Conservation (phyloP, 805 yeast genomes). For the Metschnikowia hibisci region DNA sequence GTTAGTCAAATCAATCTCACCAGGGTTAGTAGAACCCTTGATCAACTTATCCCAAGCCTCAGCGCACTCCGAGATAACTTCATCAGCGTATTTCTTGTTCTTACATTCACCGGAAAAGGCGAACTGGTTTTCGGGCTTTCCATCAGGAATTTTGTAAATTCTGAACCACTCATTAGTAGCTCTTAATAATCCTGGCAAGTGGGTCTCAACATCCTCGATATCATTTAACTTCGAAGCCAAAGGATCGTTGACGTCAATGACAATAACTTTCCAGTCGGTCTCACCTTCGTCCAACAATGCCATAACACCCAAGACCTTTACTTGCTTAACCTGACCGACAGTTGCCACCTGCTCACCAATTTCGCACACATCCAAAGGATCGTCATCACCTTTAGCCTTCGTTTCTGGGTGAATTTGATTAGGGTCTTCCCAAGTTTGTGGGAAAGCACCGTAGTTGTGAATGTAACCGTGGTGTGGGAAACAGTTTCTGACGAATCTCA, state of each 20-base stretch:
- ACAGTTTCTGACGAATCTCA: slow-evolving; percentile 71
- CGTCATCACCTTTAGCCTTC: slow-evolving; percentile 47
- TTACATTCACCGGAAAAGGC: slow-evolving; percentile 69
- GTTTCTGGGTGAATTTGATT: slow-evolving; percentile 44
- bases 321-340: slow-evolving; percentile 51
- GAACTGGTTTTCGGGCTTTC: slow-evolving; percentile 70
- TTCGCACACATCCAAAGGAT: slow-evolving; percentile 48
- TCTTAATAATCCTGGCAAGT: slow-evolving; percentile 67
- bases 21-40: slow-evolving; percentile 36
- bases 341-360: slow-evolving; percentile 45
- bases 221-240: slow-evolving; percentile 56
- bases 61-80: slow-evolving; percentile 36
- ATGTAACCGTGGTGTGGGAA: slow-evolving; percentile 84
- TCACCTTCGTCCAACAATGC: slow-evolving; percentile 91
- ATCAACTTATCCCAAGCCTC: slow-evolving; percentile 65
- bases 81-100: slow-evolving; percentile 42
- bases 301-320: slow-evolving; percentile 64
- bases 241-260: slow-evolving; percentile 64
- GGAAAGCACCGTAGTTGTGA: slow-evolving; percentile 84
- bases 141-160: slow-evolving; percentile 79
- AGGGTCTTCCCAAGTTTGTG: slow-evolving; percentile 99
- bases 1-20: slow-evolving; percentile 46
- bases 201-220: slow-evolving; percentile 61
- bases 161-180: slow-evolving; percentile 77
- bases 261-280: slow-evolving; percentile 90